Base-by-base conservation (phyloP, 2,329 filamentous ascomycete species). In the Phaeosphaeriaceae sp. region DNA sequence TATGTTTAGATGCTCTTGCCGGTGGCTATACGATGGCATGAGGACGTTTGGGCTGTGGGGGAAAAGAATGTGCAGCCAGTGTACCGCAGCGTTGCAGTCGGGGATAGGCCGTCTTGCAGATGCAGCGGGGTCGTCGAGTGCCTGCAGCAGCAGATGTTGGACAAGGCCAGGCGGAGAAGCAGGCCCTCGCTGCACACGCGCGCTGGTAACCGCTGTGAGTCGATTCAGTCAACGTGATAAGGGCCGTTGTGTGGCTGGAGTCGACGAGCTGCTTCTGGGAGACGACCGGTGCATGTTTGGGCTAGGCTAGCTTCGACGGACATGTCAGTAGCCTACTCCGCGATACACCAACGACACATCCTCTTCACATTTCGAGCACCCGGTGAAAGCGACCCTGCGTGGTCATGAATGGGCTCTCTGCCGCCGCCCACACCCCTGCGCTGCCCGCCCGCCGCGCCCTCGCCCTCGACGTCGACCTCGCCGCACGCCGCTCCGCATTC, bases 391-490 rank as follows among this genome's bases (percentile, higher is more conserved):
- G 24, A n/a, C 15, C 5, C 24, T 19, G 56, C 27, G 44, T 57
- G 54, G 48, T 27, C 48, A 63, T 63, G 62, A 47, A 63, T 63
- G 62, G 33, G 51, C 54, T 56, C 49, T 15, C 9, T 5, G 15
- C 22, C 52, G 22, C 45, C 24, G 24, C 41, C 54, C 48, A 20
- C 46, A 24, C 21, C 50, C 51, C 57, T 59, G 45, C 52, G 42
- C 44, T 58, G 51, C 56, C 56, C 54, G 40, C 47, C 19, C 22
- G 52, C 48, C 40, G 49, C 27, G 42, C 22, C 22, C 50, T 46
- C 44, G 50, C 60, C 53, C 47, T 56, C 56, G 41, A 36, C 31
- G 11, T 13, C 31, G 31, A 11, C 31, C 31, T 36, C 31, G 31
- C 31, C 31, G 31, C 31, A 36, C 53, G 24, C 56, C 53, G 31